Percentiles rank a stretch among this genome's conserved stretches.
These are phyloP conservation scores for Tylopilus cervinicoccineus DNA, from an alignment of 768 basidiomycete genomes.

Conservation along the genomic window DNA sequence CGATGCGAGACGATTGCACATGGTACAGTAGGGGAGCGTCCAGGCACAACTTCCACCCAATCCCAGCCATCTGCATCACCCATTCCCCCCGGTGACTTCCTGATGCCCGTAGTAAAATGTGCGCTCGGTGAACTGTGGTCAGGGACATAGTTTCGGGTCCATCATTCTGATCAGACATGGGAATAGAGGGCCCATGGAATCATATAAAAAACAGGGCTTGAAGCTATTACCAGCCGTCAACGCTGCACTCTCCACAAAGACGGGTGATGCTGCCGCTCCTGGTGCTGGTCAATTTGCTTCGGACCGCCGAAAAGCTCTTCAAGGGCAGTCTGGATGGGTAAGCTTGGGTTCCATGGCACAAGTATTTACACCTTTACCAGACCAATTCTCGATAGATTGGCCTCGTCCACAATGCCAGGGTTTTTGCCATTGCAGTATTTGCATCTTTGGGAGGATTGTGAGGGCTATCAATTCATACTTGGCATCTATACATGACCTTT, in stretches of 20 bases:
- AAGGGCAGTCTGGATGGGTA: background rate
- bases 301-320: background rate
- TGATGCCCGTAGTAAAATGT: too few species aligned
- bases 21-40: background rate
- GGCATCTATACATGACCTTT: background rate
- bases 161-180: background rate
- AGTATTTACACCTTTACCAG: background rate
- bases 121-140: too few species aligned
- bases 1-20: background rate
- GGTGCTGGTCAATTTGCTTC: constrained; percentile 27
- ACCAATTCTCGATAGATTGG: background rate
- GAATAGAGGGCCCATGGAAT: background rate
- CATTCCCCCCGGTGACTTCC: background rate
- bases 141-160: background rate
- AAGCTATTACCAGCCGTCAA: background rate
- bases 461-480: background rate
- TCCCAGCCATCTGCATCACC: background rate
- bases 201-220: background rate
- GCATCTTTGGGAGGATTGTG: background rate
- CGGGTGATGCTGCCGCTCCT: constrained; percentile 41
- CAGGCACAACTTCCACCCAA: background rate
- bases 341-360: background rate
- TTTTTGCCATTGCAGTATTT: background rate
- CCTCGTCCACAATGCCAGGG: background rate
- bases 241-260: constrained; percentile 16